Evolutionary conservation across 2,329 filamentous ascomycete species (phyloP).

Genomic region (Xylariaceae sp.): DNA sequence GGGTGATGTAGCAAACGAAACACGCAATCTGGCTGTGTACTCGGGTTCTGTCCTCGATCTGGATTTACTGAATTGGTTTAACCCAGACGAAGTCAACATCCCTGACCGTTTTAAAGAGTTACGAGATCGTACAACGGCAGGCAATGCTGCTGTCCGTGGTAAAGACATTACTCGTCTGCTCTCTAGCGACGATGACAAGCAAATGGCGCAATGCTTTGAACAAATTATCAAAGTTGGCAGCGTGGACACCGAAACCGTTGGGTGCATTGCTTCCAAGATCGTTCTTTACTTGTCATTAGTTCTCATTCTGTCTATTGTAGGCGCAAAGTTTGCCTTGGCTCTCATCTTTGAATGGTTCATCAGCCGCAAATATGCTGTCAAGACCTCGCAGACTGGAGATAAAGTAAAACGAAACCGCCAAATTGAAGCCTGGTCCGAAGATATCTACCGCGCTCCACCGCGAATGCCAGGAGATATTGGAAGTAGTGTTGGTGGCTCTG

Average conservation of each 20-base stretch:
- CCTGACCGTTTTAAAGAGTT: constrained; percentile 78
- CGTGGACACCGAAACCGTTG: constrained; percentile 92
- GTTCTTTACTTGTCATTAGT: constrained; percentile 90
- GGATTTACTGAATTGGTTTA: constrained; percentile 85
- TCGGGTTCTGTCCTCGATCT: constrained; percentile 91
- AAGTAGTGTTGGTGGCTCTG: constrained; percentile 60
- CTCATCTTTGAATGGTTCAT: constrained; percentile 96
- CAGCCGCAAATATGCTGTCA: constrained; percentile 80
- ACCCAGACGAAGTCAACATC: constrained; percentile 70
- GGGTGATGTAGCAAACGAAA: constrained; percentile 86
- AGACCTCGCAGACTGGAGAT: constrained; percentile 77
- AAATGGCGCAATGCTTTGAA: constrained; percentile 79
- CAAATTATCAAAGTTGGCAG: constrained; percentile 95
- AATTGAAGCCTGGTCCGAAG: constrained; percentile 97
- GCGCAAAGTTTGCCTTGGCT: constrained; percentile 82
- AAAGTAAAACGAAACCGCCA: constrained; percentile 82
- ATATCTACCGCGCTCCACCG: constrained; percentile 89
- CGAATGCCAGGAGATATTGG: constrained; percentile 73
- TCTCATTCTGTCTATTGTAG: constrained; percentile 87
- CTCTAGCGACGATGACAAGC: constrained; percentile 73
- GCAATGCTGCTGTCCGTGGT: constrained; percentile 66
- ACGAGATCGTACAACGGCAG: constrained; percentile 58
- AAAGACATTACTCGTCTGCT: constrained; percentile 87
- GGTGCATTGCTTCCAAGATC: constrained; percentile 95
- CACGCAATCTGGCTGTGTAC: constrained; percentile 89